Evolutionary conservation across 1,284 basidiomycete species (phyloP), one percentile per base, ranked within the genome.

Genomic region (Vanrija pseudolonga): DNA sequence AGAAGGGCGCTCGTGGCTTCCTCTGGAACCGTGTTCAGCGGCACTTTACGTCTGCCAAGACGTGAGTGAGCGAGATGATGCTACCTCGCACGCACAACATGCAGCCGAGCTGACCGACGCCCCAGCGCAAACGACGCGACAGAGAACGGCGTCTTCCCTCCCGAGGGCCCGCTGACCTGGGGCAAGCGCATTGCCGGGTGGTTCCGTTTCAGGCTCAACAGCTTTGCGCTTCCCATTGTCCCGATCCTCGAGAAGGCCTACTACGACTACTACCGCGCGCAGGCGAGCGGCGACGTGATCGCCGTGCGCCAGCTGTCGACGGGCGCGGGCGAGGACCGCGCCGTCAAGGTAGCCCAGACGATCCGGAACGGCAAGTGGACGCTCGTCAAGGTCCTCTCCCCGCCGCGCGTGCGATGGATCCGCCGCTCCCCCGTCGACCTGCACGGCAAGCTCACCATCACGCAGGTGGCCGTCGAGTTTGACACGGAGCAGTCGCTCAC

Each of bases 401-500:
- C 45, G 46, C 56, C 56, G 12, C n/a, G 32, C 14, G 18, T 58
- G 22, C 23, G 48, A n/a, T 55, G 42, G 19, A 45, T 51, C 14
- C 47, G 56, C 20, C 40, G 28, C 6, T 37, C 40, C 20, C 45
- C 51, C 11, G 37, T 51, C 36, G 49, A 48, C 42, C 36, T 37
- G 20, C 12, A 18, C 4, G 45, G 46, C 19, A 26, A 39, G 23
- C 42, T 26, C 15, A 12, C 37, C 42, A 18, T 44, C 6, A 44
- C 52, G 12, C 56, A 58, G 56, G 23, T 48, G 18, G 42, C 38
- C 7, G 20, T 55, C 2, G 41, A 37, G 14, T 58, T 51, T 40
- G 54, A 55, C 50, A 55, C 54, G 24, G 51, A 48, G 47, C 57
- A 55, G 53, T 42, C 28, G 12, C 44, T 52, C 28, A 28, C 22